Evolutionary conservation across 345 rosid species (phyloP), one percentile per base, ranked within the genome.

Genomic region (Odontarrhena argentea): DNA sequence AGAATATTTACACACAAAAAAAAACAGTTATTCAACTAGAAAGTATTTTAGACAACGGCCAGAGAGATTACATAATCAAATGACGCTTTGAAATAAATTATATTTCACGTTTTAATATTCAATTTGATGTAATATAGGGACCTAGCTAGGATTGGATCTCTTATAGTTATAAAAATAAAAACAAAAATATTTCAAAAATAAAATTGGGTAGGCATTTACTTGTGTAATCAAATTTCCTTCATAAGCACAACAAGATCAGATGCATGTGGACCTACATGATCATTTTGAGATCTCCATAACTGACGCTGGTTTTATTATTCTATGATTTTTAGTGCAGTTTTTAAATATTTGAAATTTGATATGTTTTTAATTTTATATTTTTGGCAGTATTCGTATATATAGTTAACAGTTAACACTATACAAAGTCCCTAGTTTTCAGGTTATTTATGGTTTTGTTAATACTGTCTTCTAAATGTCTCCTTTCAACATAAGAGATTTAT

Each of bases 191-290:
- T 55, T 55, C 18, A 8, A 38, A 38, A 38, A 53, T 7, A 32
- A 52, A 52, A 30, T 7, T 34, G 4, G 42, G 68, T 53, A 45
- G 11, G 57, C 57, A 66, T 52, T 59, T 59, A 44, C 45, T 48
- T 45, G 38, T 22, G 65, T 60, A 74, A 74, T 55, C 12, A 60
- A 67, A 46, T 60, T 67, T 67, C 53, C 59, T 74, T 67, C 59
- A 34, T 46, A 55, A 47, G 46, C 69, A 61, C 60, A 67, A 61
- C 69, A 67, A 61, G 59, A 67, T 38, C 59, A 55, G 73, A 30
- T 46, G 77, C 73, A 74, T 53, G 58, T 67, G 73, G 77, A 67
- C 73, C 77, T 28, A 60, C 30, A 61, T 74, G 73, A 61, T 74
- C 64, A 47, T 37, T 74, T 66, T 54, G 36, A 54, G 77, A 74